Evolutionary conservation across 192 early-diverging fungal species (phyloP).

Genomic region (Oehlia diaphana): DNA sequence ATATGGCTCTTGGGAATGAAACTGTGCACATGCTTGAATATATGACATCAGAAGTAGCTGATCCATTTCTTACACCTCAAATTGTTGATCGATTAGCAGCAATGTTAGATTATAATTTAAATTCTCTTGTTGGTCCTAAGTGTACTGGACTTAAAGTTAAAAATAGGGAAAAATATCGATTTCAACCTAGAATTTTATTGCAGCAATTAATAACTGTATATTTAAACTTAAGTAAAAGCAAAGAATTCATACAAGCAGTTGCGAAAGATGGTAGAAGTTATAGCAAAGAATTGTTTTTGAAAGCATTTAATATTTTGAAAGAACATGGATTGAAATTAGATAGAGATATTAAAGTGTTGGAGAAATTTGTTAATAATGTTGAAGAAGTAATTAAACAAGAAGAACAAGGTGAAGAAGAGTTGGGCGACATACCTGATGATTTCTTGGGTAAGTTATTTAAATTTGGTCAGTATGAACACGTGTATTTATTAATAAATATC

Average conservation of each 20-base stretch:
- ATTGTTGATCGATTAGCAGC: slow-evolving; percentile 91
- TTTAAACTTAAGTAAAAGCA: slow-evolving; percentile 62
- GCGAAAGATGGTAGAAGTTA: slow-evolving; percentile 87
- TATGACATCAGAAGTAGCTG: slow-evolving; percentile 74
- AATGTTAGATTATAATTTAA: slow-evolving; percentile 97
- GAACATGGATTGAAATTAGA: slow-evolving; percentile 63
- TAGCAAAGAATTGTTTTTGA: slow-evolving; percentile 70
- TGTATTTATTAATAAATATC: no score
- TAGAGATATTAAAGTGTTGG: slow-evolving; percentile 63
- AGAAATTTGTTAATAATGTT: slow-evolving; percentile 70
- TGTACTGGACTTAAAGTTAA: slow-evolving; percentile 81
- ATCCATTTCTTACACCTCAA: slow-evolving; percentile 85
- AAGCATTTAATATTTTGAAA: slow-evolving; percentile 70
- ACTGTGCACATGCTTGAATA: slow-evolving; percentile 92
- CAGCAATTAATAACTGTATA: slow-evolving; percentile 86
- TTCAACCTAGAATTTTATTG: slow-evolving; percentile 80
- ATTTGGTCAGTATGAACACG: background rate
- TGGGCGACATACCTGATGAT: slow-evolving; percentile 84
- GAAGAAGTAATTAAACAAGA: slow-evolving; percentile 66
- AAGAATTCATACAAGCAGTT: slow-evolving; percentile 76
- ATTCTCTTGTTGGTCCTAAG: slow-evolving; percentile 86
- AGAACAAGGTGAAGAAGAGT: slow-evolving; percentile 72
- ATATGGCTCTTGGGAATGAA: slow-evolving; percentile 86
- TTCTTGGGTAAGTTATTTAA: slow-evolving; percentile 67
- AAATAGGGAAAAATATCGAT: slow-evolving; percentile 84